Evolutionary conservation across 1,284 basidiomycete species (phyloP), one percentile per base, ranked within the genome.

Genomic region (Leccinum glutinopallens): DNA sequence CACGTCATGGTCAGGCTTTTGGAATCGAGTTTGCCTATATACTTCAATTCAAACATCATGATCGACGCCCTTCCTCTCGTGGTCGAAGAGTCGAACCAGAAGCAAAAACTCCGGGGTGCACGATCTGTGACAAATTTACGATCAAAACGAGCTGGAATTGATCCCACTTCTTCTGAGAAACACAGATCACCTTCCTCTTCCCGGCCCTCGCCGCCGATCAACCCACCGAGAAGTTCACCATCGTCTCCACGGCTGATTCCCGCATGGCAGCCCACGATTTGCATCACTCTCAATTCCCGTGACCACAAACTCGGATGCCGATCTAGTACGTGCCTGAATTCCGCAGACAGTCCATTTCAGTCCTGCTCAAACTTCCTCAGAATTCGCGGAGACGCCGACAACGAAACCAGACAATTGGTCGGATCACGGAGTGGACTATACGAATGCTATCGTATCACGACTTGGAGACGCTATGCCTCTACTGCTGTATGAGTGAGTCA

Each of bases 11-110:
- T 29, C 29, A 29, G 29, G 29, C 29, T 29, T 13, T 43, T 73
- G 7, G 72, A 73, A 37, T 59, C 66, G 5, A 72, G 72, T 54
- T 43, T 43, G 19, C 70, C 72, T 25, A 71, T 68, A 13, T 72
- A 62, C 51, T 66, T 73, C 32, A 60, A 69, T 56, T 69, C 66
- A 17, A 41, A 46, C 51, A 60, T 71, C 10, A 39, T 71, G 15
- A 61, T 73, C 46, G 60, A 66, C 3, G 13, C 29, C 13, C 43
- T 49, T 13, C 41, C 59, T n/a, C 35, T 7, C 13, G 15, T 39
- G 39, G 13, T 39, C 4, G 13, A 13, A 1, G 10, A 39, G 39
- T 15, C 37, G 37, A 15, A 39, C 37, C 37, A 39, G 5, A 39
- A 53, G 10, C 41, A 32, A 6, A 60, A 19, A 29, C 33, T 61